Conservation (phyloP, 495 filamentous ascomycete genomes). For the Tetracladium setigerum region DNA sequence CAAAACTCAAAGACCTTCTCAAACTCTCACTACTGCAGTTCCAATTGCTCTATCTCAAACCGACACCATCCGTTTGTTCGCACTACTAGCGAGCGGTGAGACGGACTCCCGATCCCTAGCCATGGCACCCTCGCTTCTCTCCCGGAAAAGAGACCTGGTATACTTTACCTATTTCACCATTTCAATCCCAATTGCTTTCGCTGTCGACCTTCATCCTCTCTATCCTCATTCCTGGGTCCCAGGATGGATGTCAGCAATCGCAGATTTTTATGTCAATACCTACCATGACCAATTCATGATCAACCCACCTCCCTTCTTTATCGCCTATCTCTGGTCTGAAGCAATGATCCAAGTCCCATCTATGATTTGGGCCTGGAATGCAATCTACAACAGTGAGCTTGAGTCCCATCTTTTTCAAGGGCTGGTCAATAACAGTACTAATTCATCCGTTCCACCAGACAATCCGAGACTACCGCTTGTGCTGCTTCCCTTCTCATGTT, state of each 20-base stretch:
- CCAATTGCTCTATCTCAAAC: no score
- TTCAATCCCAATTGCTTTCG: conserved; percentile 61
- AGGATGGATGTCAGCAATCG: conserved; percentile 40
- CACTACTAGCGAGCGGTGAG: no score
- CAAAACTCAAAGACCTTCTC: no score
- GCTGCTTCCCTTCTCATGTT: conserved; percentile 59
- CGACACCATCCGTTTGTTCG: no score
- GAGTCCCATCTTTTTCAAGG: no score
- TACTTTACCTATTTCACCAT: conserved; percentile 66
- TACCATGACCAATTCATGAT: conserved; percentile 75
- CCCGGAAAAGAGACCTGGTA: conserved; percentile 34
- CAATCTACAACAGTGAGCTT: no score
- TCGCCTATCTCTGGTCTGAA: conserved; percentile 61
- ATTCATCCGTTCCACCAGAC: background rate
- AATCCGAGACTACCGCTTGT: conserved; percentile 35
- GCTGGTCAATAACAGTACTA: no score
- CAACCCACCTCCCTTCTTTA: conserved; percentile 62
- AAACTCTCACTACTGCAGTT: no score
- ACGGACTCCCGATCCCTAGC: no score
- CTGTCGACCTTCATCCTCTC: conserved; percentile 57
- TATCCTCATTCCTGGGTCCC: conserved; percentile 51
- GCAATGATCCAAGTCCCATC: conserved; percentile 59
- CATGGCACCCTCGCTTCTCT: conserved; percentile 13
- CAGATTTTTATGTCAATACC: conserved; percentile 55
- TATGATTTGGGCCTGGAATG: conserved; percentile 47